A percentile compares a stretch with the other conserved stretches of the same genome.
These are phyloP conservation scores for Cadophora gregata DNA, from an alignment of 2,329 filamentous ascomycete genomes.

Conservation along the genomic window DNA sequence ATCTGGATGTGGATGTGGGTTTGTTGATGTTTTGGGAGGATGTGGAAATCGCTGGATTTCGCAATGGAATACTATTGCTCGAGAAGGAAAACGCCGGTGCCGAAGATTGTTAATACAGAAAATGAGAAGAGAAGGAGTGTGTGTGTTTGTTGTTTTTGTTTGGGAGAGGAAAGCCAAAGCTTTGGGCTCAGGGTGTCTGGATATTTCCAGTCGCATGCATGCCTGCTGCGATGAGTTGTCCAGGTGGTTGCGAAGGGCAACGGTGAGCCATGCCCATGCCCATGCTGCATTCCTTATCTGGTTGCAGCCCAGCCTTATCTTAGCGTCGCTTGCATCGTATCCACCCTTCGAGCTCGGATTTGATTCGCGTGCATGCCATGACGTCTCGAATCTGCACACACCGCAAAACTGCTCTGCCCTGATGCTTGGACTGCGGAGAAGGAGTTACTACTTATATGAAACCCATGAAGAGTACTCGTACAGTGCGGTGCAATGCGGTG, in stretches of 20 bases:
- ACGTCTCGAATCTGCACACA: constrained; percentile 15
- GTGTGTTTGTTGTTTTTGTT: constrained; percentile 20
- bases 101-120: constrained; percentile 42
- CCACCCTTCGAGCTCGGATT: not conserved
- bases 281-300: constrained; percentile 17
- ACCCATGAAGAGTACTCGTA: too few relatives aligned
- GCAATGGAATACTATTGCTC: constrained; percentile 12
- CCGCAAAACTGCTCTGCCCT: constrained; percentile 16
- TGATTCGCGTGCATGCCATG: not conserved
- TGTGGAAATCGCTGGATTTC: constrained; percentile 16
- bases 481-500: too few relatives aligned
- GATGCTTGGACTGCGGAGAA: constrained; percentile 12
- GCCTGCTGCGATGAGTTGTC: not conserved
- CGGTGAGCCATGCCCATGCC: constrained; percentile 2
- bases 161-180: not conserved
- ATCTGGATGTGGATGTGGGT: constrained; percentile 19
- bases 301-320: constrained; percentile 12
- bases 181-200: constrained; percentile 12
- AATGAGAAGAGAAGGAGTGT: constrained; percentile 39
- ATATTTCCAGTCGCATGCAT: constrained; percentile 6
- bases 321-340: not conserved
- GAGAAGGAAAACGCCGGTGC: constrained; percentile 29
- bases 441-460: not conserved
- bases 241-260: not conserved
- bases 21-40: constrained; percentile 19